Percentiles rank a stretch among this genome's conserved stretches.
These are phyloP conservation scores for Trifolium subterraneum DNA, from an alignment of 306 rosid genomes.

Conservation along the genomic window DNA sequence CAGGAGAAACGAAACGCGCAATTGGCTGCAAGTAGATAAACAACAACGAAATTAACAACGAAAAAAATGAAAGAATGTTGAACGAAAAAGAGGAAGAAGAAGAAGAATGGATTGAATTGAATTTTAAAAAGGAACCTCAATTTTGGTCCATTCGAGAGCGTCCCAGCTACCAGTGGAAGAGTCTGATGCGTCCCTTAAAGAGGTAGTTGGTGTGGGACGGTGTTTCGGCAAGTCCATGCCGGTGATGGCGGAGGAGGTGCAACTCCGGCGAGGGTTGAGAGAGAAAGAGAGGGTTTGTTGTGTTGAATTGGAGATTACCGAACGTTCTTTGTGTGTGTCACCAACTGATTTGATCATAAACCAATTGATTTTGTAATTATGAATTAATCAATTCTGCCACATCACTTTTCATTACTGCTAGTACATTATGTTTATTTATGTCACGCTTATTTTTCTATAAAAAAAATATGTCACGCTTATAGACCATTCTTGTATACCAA, in stretches of 20 bases:
- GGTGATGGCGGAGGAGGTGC: slow-evolving; percentile 40
- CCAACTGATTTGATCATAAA: not conserved
- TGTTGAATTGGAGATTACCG: slow-evolving; percentile 27
- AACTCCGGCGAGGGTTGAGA: slow-evolving; percentile 27
- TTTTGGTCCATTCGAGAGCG: slow-evolving; percentile 86
- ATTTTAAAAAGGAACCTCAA: slow-evolving; percentile 59
- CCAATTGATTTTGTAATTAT: not conserved
- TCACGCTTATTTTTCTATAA: too few species aligned
- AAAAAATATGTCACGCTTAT: too few species aligned
- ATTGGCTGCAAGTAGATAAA: slow-evolving; percentile 60
- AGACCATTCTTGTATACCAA: too few species aligned
- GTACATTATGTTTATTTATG: too few species aligned
- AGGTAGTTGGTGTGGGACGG: slow-evolving; percentile 57
- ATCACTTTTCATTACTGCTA: not conserved
- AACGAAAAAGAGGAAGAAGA: not conserved
- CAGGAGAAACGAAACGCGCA: slow-evolving; percentile 56
- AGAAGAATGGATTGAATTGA: not conserved
- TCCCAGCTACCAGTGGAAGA: slow-evolving; percentile 84
- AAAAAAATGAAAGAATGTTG: not conserved
- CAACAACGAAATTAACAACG: not conserved
- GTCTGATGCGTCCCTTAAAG: slow-evolving; percentile 66
- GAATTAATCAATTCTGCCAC: not conserved
- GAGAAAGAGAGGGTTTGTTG: not conserved
- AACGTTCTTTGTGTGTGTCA: slow-evolving; percentile 32
- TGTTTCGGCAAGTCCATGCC: slow-evolving; percentile 72